A percentile compares a stretch with the other conserved stretches of the same genome.
These are phyloP conservation scores for Nidula niveotomentosa DNA, from an alignment of 1,284 basidiomycete genomes.

Conservation along the genomic window DNA sequence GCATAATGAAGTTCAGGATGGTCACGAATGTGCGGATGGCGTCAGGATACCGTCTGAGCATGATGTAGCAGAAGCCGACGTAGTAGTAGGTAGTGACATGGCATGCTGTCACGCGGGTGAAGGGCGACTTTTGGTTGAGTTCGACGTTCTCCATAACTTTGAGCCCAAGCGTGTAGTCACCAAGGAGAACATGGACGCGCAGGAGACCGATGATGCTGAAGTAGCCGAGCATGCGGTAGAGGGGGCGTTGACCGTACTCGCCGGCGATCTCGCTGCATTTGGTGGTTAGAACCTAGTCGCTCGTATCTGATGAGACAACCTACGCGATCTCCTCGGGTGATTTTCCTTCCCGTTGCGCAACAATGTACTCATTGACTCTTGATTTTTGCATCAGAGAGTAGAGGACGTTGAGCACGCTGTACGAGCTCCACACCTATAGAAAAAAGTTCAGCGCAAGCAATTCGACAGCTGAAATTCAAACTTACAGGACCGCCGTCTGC, in stretches of 20 bases:
- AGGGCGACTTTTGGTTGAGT: slow-evolving; percentile 85
- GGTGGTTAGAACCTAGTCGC: slow-evolving; percentile 1
- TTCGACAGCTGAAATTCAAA: slow-evolving; percentile 5
- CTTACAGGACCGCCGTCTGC: slow-evolving; percentile 74
- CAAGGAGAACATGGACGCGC: slow-evolving; percentile 93
- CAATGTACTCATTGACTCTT: slow-evolving; percentile 91
- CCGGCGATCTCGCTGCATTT: slow-evolving; percentile 77
- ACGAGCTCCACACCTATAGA: slow-evolving; percentile 88
- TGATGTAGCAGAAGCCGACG: slow-evolving; percentile 96
- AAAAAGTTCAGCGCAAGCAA: slow-evolving; percentile 8
- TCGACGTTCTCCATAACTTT: slow-evolving; percentile 96
- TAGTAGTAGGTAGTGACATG: slow-evolving; percentile 96
- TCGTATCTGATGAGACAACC: slow-evolving; percentile 26
- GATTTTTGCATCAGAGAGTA: slow-evolving; percentile 99
- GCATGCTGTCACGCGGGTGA: slow-evolving; percentile 91
- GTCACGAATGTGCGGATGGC: slow-evolving; percentile 93
- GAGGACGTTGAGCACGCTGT: slow-evolving; percentile 96
- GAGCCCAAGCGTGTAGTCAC: slow-evolving; percentile 94
- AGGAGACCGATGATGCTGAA: slow-evolving; percentile 96
- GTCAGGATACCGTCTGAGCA: slow-evolving; percentile 92
- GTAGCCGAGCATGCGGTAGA: slow-evolving; percentile 97
- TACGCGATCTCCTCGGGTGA: slow-evolving; percentile 81
- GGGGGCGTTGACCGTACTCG: slow-evolving; percentile 86
- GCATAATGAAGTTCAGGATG: slow-evolving; percentile 91
- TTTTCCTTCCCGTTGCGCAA: slow-evolving; percentile 80